Evolutionary conservation across 2,329 filamentous ascomycete genomes (phyloP).

Genomic region (Phaeoacremonium minimum): DNA sequence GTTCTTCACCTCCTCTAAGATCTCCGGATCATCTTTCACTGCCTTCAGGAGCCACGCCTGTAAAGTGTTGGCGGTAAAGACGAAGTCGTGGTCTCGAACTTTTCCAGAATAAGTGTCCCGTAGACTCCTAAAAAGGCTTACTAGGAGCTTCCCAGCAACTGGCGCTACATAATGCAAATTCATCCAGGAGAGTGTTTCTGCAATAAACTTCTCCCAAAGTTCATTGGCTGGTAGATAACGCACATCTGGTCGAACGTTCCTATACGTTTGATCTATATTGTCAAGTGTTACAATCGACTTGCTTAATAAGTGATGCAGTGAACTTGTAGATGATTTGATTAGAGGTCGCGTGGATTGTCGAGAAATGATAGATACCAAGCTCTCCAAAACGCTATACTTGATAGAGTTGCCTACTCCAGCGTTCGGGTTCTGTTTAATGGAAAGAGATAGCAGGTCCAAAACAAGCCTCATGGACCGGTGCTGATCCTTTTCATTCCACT

Average conservation of each 20-base stretch:
- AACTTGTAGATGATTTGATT: slow-evolving; percentile 66
- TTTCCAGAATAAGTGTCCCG: slow-evolving; percentile 21
- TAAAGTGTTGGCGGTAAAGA: slow-evolving; percentile 41
- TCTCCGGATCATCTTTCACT: slow-evolving; percentile 40
- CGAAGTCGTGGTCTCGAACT: slow-evolving; percentile 11
- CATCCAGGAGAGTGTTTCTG: slow-evolving; percentile 44
- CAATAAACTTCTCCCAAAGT: slow-evolving; percentile 22
- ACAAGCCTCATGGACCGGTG: slow-evolving; percentile 61
- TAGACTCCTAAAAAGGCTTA: slow-evolving; percentile 49
- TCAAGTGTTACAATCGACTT: slow-evolving; percentile 52
- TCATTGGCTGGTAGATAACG: slow-evolving; percentile 15
- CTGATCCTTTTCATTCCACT: slow-evolving; percentile 64
- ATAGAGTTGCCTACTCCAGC: slow-evolving; percentile 27
- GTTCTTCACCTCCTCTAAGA: slow-evolving; percentile 59
- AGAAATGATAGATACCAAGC: slow-evolving; percentile 54
- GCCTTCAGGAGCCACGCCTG: slow-evolving; percentile 51
- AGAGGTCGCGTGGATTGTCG: slow-evolving; percentile 57
- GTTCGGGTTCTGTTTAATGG: slow-evolving; percentile 46
- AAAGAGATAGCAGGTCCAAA: slow-evolving; percentile 50
- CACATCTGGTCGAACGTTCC: slow-evolving; percentile 19
- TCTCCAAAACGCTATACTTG: slow-evolving; percentile 42
- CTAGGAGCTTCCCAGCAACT: slow-evolving; percentile 56
- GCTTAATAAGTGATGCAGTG: slow-evolving; percentile 59
- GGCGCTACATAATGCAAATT: slow-evolving; percentile 52
- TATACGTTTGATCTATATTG: slow-evolving; percentile 40